These are phyloP conservation scores for Maudiozyma serrabonitensis DNA, from an alignment of 805 yeast genomes.

Conservation along the genomic window DNA sequence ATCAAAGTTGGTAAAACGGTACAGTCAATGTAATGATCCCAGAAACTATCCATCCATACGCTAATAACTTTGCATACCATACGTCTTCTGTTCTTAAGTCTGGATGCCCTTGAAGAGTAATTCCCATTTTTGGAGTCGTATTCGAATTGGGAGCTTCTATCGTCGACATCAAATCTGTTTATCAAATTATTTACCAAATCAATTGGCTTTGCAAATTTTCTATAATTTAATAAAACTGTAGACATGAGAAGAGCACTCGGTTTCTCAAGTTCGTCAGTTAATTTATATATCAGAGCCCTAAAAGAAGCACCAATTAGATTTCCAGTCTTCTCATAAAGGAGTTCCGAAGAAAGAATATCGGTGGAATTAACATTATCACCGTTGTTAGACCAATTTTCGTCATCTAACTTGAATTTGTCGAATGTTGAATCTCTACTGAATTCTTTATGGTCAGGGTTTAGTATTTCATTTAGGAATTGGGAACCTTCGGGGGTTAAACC, in stretches of 20 bases:
- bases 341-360: conserved; percentile 32
- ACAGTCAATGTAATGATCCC: conserved; percentile 61
- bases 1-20: conserved; percentile 56
- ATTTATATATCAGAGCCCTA: conserved; percentile 51
- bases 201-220: conserved; percentile 57
- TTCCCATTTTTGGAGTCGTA: conserved; percentile 28
- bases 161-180: conserved; percentile 48
- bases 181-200: conserved; percentile 63
- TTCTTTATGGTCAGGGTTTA: conserved; percentile 28
- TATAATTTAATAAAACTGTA: conserved; percentile 67
- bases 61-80: conserved; percentile 61
- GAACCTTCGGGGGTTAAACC: conserved; percentile 4
- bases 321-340: conserved; percentile 33
- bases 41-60: conserved; percentile 84
- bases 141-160: conserved; percentile 28
- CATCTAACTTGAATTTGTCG: conserved; percentile 26
- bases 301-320: conserved; percentile 61
- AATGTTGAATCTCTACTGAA: conserved; percentile 32
- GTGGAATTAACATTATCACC: conserved; percentile 14
- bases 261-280: conserved; percentile 54
- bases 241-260: conserved; percentile 62
- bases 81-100: conserved; percentile 51
- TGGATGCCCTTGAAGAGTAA: conserved; percentile 35
- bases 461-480: conserved; percentile 1
- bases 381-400: conserved; percentile 4